Percentiles rank a stretch among this genome's conserved stretches.
Evolutionary conservation across 805 yeast species (phyloP).

Genomic region (Wickerhamomyces mucosus): DNA sequence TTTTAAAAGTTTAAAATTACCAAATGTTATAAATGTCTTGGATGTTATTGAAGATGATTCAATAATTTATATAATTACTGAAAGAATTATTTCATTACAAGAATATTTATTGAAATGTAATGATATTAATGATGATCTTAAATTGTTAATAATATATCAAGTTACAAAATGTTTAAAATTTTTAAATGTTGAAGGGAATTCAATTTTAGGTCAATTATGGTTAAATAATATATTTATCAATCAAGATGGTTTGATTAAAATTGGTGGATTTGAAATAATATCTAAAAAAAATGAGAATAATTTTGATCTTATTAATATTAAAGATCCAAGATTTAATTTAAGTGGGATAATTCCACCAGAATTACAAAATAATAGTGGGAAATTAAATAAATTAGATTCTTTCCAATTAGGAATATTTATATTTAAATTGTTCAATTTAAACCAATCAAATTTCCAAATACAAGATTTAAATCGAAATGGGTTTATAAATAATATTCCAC

Average conservation of each 20-base stretch:
- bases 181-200: slow-evolving; percentile 43
- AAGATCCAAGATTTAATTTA: slow-evolving; percentile 2
- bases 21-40: slow-evolving; percentile 54
- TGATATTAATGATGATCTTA: slow-evolving; percentile 24
- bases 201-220: slow-evolving; percentile 57
- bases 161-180: slow-evolving; percentile 45
- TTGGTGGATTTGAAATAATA: slow-evolving; percentile 72
- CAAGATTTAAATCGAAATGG: slow-evolving; percentile 4
- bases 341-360: not conserved
- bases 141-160: slow-evolving; percentile 46
- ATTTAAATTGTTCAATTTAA: slow-evolving; percentile 30
- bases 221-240: slow-evolving; percentile 53
- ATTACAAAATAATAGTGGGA: slow-evolving; percentile 13
- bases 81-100: slow-evolving; percentile 46
- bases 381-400: slow-evolving; percentile 51
- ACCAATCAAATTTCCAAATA: not conserved
- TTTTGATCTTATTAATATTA: too few species aligned
- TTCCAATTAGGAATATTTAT: slow-evolving; percentile 53
- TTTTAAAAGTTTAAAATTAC: slow-evolving; percentile 51
- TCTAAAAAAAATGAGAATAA: too few species aligned
- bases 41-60: slow-evolving; percentile 60
- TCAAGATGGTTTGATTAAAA: slow-evolving; percentile 69
- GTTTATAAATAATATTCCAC: slow-evolving; percentile 25
- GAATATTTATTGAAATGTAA: not conserved
- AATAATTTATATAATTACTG: slow-evolving; percentile 53